Percentiles rank a stretch among this genome's conserved stretches.
Conservation (phyloP, 805 yeast species). For the Teunomyces panamensis region DNA sequence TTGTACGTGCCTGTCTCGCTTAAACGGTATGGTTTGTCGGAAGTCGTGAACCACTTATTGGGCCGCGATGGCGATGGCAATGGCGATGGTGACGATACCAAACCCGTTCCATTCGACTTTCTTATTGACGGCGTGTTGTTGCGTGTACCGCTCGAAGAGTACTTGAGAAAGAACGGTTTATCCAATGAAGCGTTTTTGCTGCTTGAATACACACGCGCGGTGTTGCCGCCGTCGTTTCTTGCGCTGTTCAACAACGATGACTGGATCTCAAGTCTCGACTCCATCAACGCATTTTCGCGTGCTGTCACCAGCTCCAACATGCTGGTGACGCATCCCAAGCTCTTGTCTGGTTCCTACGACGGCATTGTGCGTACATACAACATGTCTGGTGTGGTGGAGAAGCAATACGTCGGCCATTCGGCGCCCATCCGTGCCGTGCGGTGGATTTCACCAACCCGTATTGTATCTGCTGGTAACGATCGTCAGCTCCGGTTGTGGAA, state of each 20-base stretch:
- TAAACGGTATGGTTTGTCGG: slow-evolving; percentile 89
- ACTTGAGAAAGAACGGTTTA: slow-evolving; percentile 70
- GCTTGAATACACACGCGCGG: slow-evolving; percentile 87
- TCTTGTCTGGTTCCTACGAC: slow-evolving; percentile 89
- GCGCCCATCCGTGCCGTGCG: slow-evolving; percentile 82
- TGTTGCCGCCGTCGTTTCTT: slow-evolving; percentile 89
- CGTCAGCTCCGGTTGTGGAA: slow-evolving; percentile 89
- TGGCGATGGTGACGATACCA: slow-evolving; percentile 39
- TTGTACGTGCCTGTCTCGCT: slow-evolving; percentile 82
- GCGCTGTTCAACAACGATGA: slow-evolving; percentile 90
- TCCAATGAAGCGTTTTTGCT: slow-evolving; percentile 77
- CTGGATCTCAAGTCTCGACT: slow-evolving; percentile 82
- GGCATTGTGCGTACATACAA: slow-evolving; percentile 92
- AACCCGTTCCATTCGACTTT: slow-evolving; percentile 88
- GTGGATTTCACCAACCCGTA: slow-evolving; percentile 71
- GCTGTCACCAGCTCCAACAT: slow-evolving; percentile 22
- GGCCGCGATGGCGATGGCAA: slow-evolving; percentile 33
- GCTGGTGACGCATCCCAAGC: slow-evolving; percentile 44
- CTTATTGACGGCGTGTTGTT: slow-evolving; percentile 80
- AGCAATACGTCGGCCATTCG: slow-evolving; percentile 83
- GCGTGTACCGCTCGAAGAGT: slow-evolving; percentile 76
- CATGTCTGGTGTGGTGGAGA: slow-evolving; percentile 71
- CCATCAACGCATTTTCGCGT: slow-evolving; percentile 36
- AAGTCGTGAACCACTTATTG: slow-evolving; percentile 88
- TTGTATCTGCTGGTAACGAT: slow-evolving; percentile 86